phyloP scores from a whole-genome alignment of 1,139 yeast genomes.

The Debaryomyces robertsiae region DNA sequence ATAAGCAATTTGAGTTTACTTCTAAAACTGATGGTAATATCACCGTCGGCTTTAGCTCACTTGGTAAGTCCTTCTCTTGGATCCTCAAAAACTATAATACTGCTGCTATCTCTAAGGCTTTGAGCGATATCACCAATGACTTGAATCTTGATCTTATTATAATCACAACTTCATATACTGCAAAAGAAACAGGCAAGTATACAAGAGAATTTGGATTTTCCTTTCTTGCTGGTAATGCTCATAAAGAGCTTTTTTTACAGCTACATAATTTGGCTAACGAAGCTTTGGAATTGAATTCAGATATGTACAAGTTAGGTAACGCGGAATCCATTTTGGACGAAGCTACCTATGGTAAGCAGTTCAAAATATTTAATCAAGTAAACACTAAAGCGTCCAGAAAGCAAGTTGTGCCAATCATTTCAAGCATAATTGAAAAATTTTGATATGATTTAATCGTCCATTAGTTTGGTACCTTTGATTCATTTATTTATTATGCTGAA shows the following conservation, averaged over 20 bases:
- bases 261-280: conserved; percentile 29
- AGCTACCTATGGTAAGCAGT: conserved; percentile 19
- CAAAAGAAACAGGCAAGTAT: conserved; percentile 42
- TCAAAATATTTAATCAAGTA: conserved; percentile 50
- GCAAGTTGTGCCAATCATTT: conserved; percentile 75
- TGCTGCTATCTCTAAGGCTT: conserved; percentile 40
- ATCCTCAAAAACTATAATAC: conserved; percentile 36
- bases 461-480: too few relatives aligned
- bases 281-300: conserved; percentile 32
- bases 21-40: conserved; percentile 25
- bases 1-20: conserved; percentile 65
- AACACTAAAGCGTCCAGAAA: conserved; percentile 72
- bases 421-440: conserved; percentile 30
- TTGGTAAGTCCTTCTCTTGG: conserved; percentile 69
- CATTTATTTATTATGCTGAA: too few relatives aligned
- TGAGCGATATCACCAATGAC: conserved; percentile 36
- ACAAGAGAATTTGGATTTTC: conserved; percentile 59
- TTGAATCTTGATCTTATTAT: conserved; percentile 55
- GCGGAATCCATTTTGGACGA: conserved; percentile 13
- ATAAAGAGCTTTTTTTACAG: conserved; percentile 21
- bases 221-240: conserved; percentile 20
- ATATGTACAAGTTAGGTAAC: conserved; percentile 19
- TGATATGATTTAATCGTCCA: background rate
- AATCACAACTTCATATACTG: conserved; percentile 63
- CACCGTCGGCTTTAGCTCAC: conserved; percentile 73